Base-by-base conservation (phyloP, 495 filamentous ascomycete species). In the Recurvomyces mirabilis region DNA sequence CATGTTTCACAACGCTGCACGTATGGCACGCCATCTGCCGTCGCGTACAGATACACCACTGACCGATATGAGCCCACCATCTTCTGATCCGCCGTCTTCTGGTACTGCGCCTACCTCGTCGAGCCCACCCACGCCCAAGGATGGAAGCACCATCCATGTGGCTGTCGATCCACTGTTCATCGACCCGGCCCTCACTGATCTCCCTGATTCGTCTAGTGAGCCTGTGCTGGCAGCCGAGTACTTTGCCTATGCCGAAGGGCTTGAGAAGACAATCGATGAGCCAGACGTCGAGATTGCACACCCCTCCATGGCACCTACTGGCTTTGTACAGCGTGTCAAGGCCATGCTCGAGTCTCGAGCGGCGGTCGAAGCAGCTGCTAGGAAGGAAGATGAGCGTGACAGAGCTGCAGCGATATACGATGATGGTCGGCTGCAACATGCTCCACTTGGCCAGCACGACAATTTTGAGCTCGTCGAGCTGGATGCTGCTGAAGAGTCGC, bases 1-100 rank as follows among this genome's bases (percentile, higher is more conserved):
- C 13, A 54, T 54, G 46, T 54, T 54, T 21, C 51, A 54, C 32
- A 54, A 54, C 22, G 51, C 51, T 15, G 51, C 51, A 9, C 40
- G 51, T 7, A 45, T 54, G 47, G 51, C 51, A 12, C 51, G 51
- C 9, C 40, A 54, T 23, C 33, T 54, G 12, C 51, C 51, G 14
- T 37, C 44, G 18, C 51, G 51, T n/a, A 54, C 36, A 1, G 51
- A 50, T 31, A 54, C 51, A 11, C 51, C 51, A 5, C 7, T 46
- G 14, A 54, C 46, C 0, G 56, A 59, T 22, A 52, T 51, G 23
- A 53, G 57, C 3, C 46, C 48, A 12, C 55, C 59, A 1, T 60
- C 59, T 6, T 62, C 60, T 0, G 60, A 62, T 34, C 44, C 55
- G 4, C 58, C 57, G 22, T 59, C 51, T 3, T 54, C 51, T 20